Evolutionary conservation across 208 protist species (phyloP), one percentile per base, ranked within the genome.

Genomic region (Naegleria gruberi): DNA sequence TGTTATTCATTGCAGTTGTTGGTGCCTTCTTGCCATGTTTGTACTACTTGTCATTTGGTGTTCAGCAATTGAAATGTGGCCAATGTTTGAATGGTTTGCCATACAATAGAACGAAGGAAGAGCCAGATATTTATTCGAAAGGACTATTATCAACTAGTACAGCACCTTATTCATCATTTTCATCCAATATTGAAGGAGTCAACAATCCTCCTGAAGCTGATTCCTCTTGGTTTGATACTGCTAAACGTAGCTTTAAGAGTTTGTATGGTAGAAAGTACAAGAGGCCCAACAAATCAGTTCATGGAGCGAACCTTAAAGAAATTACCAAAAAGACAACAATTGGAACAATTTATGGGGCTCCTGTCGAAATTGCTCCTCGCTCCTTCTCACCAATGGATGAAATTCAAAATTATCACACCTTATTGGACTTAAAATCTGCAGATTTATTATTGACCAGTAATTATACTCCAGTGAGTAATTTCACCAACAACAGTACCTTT

Each of bases 1-100:
- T 96, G 15, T 89, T 96, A 19, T 85, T 96, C 42, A 90, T 96
- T 55, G 85, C 94, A 0, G 82, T 95, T 30, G 77, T 95, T 73
- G 94, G 93, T 85, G 91, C 82, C 30, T 95, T 95, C 57, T 88
- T 91, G 17, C 94, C 94, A 41, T 94, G 91, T 19, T 65, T 95
- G 23, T 95, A 94, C 42, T 95, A 95, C 44, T 1, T 37, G 8
- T 44, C 26, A 5, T 83, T 44, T 44, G 77, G 77, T 23, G 40
- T 8, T 26, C 12, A 83, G 1, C 8, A 17, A 10, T 44, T 83
- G 15, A 17, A 44, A 23, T 83, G 77, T 83, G 77, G 77, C 2
- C n/a, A 83, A 44, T 83, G 77, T 44, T 83, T 83, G 10, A 44
- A 23, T 44, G 77, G 77, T 37, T 26, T 77, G 1, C 65, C 65